Percentiles rank a stretch among this genome's conserved stretches.
These are phyloP conservation scores for Macrolepiota fuliginosa DNA, from an alignment of 768 basidiomycete species.

Conservation along the genomic window DNA sequence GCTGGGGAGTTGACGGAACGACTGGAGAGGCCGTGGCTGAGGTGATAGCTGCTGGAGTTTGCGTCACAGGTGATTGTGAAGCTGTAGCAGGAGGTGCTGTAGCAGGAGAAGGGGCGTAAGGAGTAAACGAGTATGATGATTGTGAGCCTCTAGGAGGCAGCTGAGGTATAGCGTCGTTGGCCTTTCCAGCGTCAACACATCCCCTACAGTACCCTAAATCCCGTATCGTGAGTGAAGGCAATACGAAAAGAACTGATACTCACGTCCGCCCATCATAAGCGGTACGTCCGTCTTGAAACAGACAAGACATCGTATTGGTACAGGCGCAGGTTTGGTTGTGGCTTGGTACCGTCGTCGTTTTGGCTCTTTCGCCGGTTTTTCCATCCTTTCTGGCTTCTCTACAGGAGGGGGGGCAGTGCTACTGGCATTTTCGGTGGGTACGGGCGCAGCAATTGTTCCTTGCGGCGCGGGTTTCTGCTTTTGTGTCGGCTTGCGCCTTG, in stretches of 20 bases:
- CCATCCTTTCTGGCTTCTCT: constrained; percentile 12
- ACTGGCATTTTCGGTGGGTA: constrained; percentile 15
- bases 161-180: constrained; percentile 17
- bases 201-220: constrained; percentile 63
- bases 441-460: constrained; percentile 15
- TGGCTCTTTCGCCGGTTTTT: constrained; percentile 30
- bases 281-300: constrained; percentile 72
- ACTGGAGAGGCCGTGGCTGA: not conserved
- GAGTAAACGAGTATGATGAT: not conserved
- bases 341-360: constrained; percentile 8
- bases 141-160: constrained; percentile 8
- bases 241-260: constrained; percentile 26
- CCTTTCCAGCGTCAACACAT: constrained; percentile 58
- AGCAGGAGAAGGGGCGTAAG: not conserved
- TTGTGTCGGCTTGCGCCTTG: constrained; percentile 23
- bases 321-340: constrained; percentile 2
- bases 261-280: constrained; percentile 72
- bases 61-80: not conserved
- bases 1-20: not conserved
- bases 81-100: not conserved
- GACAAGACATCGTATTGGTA: constrained; percentile 47
- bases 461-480: constrained; percentile 29
- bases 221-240: not conserved
- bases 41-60: not conserved
- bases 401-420: constrained; percentile 9